phyloP scores from a whole-genome alignment of 2,329 filamentous ascomycete genomes.

The Phaeomoniella chlamydospora region DNA sequence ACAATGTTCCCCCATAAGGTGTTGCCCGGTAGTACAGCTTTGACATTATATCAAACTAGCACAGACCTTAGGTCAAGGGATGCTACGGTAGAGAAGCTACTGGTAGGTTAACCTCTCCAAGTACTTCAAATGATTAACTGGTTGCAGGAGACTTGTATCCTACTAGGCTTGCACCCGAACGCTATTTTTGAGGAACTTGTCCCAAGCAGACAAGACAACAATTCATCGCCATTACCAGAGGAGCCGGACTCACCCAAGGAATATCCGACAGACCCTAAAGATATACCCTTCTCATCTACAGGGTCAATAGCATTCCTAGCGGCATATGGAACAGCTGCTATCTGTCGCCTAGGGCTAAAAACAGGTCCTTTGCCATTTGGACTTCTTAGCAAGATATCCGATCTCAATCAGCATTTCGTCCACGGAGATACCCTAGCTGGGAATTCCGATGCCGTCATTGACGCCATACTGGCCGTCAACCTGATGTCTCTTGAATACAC shows the following conservation, averaged over 20 bases:
- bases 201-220: slow-evolving; percentile 3
- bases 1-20: slow-evolving; percentile 37
- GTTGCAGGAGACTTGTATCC: slow-evolving; percentile 2
- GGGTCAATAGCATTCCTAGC: slow-evolving; percentile 3
- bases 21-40: slow-evolving; percentile 33
- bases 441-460: not conserved
- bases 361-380: not conserved
- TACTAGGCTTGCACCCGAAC: slow-evolving; percentile 5
- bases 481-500: not conserved
- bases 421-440: not conserved
- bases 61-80: slow-evolving; percentile 36
- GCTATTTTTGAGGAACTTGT: slow-evolving; percentile 6
- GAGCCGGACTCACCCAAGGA: slow-evolving; percentile 6
- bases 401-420: not conserved
- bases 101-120: slow-evolving; percentile 18
- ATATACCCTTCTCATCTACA: slow-evolving; percentile 10
- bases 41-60: slow-evolving; percentile 34
- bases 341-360: not conserved
- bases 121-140: not conserved
- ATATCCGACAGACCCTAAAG: slow-evolving; percentile 11
- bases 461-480: not conserved
- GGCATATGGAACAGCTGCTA: not conserved
- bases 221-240: slow-evolving; percentile 1
- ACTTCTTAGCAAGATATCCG: not conserved
- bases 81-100: slow-evolving; percentile 41